phyloP scores from a whole-genome alignment of 352 stramenopile species.

The Blastocystis sp. region DNA sequence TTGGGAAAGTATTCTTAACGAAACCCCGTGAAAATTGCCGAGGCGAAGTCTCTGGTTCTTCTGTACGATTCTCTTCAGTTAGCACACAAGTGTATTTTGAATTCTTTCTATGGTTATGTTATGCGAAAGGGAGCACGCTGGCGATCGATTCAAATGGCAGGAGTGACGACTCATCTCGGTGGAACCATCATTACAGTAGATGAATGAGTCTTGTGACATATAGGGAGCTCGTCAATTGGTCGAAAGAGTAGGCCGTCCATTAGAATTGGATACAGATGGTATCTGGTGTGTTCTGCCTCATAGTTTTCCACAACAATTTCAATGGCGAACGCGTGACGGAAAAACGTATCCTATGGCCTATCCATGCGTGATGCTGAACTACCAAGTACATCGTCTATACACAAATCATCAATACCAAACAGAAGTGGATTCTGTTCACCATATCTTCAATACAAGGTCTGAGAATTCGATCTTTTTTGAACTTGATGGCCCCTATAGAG shows the following conservation, averaged over 20 bases:
- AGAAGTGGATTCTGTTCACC: slow-evolving; percentile 69
- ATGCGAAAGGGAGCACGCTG: slow-evolving; percentile 97
- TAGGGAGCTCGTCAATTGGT: slow-evolving; percentile 71
- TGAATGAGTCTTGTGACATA: not conserved
- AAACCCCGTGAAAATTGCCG: slow-evolving; percentile 61
- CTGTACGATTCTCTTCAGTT: slow-evolving; percentile 96
- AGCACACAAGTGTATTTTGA: slow-evolving; percentile 99
- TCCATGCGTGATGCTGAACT: slow-evolving; percentile 97
- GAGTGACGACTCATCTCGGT: slow-evolving; percentile 95
- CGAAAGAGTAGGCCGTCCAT: slow-evolving; percentile 85
- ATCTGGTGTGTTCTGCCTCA: slow-evolving; percentile 98
- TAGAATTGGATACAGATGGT: slow-evolving; percentile 98
- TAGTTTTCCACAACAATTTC: slow-evolving; percentile 94
- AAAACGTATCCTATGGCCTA: slow-evolving; percentile 85
- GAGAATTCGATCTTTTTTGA: slow-evolving; percentile 99
- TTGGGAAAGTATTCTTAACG: not conserved
- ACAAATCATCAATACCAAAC: slow-evolving; percentile 94
- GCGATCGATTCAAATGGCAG: slow-evolving; percentile 99
- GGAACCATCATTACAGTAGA: slow-evolving; percentile 87
- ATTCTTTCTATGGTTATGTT: slow-evolving; percentile 98
- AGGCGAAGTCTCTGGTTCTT: slow-evolving; percentile 71
- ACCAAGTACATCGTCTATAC: slow-evolving; percentile 92
- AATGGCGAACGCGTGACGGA: slow-evolving; percentile 74
- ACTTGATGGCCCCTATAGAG: slow-evolving; percentile 90
- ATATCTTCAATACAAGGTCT: slow-evolving; percentile 81